Evolutionary conservation across 164 flowering plant genomes (phyloP).

Genomic region (Litsea cubeba): DNA sequence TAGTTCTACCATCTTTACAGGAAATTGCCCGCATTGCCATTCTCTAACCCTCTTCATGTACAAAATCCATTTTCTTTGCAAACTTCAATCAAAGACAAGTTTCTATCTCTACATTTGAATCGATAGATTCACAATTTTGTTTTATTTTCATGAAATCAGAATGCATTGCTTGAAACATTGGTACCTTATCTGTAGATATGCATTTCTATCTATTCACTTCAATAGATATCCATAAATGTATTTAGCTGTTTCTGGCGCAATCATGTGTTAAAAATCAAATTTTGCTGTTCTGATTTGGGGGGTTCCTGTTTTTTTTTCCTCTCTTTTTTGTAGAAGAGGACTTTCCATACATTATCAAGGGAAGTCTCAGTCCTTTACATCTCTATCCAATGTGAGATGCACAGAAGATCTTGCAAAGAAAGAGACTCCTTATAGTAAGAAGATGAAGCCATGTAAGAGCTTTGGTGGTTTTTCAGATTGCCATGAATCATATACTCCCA

Average conservation of each 20-base stretch:
- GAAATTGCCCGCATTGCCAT: no score
- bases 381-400: constrained; percentile 51
- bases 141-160: no score
- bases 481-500: constrained; percentile 40
- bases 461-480: constrained; percentile 42
- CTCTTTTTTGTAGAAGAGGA: constrained; percentile 60
- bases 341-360: constrained; percentile 68
- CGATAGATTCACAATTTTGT: no score
- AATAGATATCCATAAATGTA: no score
- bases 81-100: no score
- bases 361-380: constrained; percentile 72
- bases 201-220: no score
- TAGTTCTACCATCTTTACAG: no score
- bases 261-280: not conserved
- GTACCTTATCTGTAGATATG: no score
- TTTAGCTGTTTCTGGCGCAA: not conserved
- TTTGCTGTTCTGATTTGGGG: not conserved
- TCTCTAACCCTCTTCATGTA: no score
- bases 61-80: no score
- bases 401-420: constrained; percentile 68
- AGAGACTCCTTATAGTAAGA: constrained; percentile 41
- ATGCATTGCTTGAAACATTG: no score
- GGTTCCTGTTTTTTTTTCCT: not conserved
- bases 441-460: constrained; percentile 57
- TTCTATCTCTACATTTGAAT: no score